Base-by-base conservation (phyloP, 2,329 filamentous ascomycete genomes). In the Onygena corvina region DNA sequence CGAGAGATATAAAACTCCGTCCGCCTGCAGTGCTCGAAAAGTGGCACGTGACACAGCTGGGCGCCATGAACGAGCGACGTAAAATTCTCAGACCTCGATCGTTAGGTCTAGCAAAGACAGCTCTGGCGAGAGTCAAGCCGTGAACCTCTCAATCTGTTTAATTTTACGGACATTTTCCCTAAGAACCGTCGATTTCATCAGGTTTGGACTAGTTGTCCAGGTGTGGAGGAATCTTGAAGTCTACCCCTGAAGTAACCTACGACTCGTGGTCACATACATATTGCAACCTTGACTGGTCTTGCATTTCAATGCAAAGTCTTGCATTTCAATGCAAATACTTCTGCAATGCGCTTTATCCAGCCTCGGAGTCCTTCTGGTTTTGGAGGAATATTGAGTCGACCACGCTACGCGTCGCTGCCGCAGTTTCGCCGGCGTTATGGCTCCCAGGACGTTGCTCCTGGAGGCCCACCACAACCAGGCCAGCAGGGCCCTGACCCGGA, bases 401-500 rank as follows among this genome's bases (percentile, higher is more conserved):
- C 53, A 6, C 34, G 33, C 18, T 46, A 31, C 48, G 34, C 27
- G 8, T 50, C 49, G 5, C 51, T 51, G 34, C 25, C 12, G 31
- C 38, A 34, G 33, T 16, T 47, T 33, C 33, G 29, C 6, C 54
- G 50, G 14, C 49, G 33, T 29, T 52, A 54, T 52, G 51, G 50
- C 20, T 54, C 50, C 25, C 52, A 56, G 36, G 52, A 54, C 35
- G 14, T 46, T 31, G 46, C 35, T 30, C 54, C 51, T 11, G 42
- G 47, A 16, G 51, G 51, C 21, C 52, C 52, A 29, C 49, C 49
- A 11, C 52, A 53, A 23, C 49, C 49, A 3, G 52, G 49, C 14
- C 46, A 51, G 18, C 49, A 52, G 51, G 31, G 47, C 16, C 40
- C 54, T 8, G 63, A 66, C 30, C 58, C 61, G 40, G 56, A 60